Percentiles rank a stretch among this genome's conserved stretches.
phyloP scores from a whole-genome alignment of 2,329 filamentous ascomycete species.

The Phialophora verrucosa region DNA sequence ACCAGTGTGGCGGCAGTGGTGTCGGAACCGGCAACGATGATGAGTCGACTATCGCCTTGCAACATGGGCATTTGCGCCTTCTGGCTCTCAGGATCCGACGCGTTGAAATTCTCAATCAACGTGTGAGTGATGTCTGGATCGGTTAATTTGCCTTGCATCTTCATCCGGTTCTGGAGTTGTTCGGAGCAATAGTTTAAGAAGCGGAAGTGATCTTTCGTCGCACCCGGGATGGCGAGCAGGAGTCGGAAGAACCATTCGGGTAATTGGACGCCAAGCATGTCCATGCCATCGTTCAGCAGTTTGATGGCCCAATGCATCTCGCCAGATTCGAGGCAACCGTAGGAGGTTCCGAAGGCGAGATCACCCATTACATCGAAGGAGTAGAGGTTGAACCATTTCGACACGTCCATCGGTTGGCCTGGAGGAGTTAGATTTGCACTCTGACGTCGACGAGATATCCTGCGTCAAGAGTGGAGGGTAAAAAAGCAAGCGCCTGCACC shows the following conservation, averaged over 20 bases:
- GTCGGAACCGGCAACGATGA: constrained; percentile 46
- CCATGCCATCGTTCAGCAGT: constrained; percentile 45
- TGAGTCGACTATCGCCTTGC: constrained; percentile 42
- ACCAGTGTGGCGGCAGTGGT: constrained; percentile 51
- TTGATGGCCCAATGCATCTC: constrained; percentile 45
- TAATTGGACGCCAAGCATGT: constrained; percentile 33
- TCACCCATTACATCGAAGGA: constrained; percentile 48
- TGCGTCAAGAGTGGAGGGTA: not conserved
- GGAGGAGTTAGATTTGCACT: not conserved
- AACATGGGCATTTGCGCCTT: constrained; percentile 39
- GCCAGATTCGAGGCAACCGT: constrained; percentile 42
- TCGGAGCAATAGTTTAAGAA: constrained; percentile 47
- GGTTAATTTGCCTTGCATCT: constrained; percentile 37
- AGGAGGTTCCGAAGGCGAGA: constrained; percentile 44
- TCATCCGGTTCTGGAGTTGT: constrained; percentile 44
- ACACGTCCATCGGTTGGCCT: constrained; percentile 45
- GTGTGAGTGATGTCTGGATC: constrained; percentile 41
- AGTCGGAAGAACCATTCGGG: constrained; percentile 39
- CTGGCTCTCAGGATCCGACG: constrained; percentile 26
- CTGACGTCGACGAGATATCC: not conserved
- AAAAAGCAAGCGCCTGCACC: not conserved
- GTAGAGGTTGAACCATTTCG: constrained; percentile 46
- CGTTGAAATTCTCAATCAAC: constrained; percentile 39
- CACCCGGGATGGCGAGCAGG: constrained; percentile 42
- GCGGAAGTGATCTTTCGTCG: constrained; percentile 42